phyloP scores from a whole-genome alignment of 257 asterid genomes.

The Perilla frutescens region DNA sequence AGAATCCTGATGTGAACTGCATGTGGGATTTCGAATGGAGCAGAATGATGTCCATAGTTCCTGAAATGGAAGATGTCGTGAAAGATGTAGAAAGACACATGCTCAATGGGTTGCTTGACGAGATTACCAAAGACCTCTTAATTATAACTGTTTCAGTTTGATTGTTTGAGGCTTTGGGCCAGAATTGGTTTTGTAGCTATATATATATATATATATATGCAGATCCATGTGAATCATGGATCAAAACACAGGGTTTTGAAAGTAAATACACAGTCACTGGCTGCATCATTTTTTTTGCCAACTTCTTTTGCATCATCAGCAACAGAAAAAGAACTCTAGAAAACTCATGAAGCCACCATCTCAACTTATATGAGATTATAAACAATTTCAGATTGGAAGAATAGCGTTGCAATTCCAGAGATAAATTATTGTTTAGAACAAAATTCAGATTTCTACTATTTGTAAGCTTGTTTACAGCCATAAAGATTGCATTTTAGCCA shows the following conservation, averaged over 20 bases:
- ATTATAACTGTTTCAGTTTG: conserved; percentile 44
- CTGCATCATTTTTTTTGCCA: neutral
- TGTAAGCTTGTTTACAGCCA: too few relatives aligned
- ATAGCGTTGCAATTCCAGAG: too few relatives aligned
- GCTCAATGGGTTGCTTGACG: conserved; percentile 74
- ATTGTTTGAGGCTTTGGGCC: conserved; percentile 30
- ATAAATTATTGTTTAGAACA: too few relatives aligned
- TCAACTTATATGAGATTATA: too few relatives aligned
- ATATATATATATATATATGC: neutral
- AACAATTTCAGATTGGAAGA: too few relatives aligned
- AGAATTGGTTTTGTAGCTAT: conserved; percentile 31
- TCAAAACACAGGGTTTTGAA: conserved; percentile 22
- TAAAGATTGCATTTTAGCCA: too few relatives aligned
- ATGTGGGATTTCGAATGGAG: conserved; percentile 89
- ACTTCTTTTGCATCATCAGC: too few relatives aligned
- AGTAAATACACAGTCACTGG: conserved; percentile 14
- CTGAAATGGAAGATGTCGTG: conserved; percentile 59
- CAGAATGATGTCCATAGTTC: conserved; percentile 42
- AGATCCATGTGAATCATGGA: neutral
- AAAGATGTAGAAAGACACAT: conserved; percentile 69
- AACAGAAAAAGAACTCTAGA: too few relatives aligned
- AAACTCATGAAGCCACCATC: too few relatives aligned
- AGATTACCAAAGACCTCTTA: conserved; percentile 61
- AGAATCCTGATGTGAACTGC: conserved; percentile 57
- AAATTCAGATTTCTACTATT: too few relatives aligned